A percentile compares a stretch with the other conserved stretches of the same genome.
These are phyloP conservation scores for Proliferodiscus dingleyae DNA, from an alignment of 2,329 filamentous ascomycete genomes.

Conservation along the genomic window DNA sequence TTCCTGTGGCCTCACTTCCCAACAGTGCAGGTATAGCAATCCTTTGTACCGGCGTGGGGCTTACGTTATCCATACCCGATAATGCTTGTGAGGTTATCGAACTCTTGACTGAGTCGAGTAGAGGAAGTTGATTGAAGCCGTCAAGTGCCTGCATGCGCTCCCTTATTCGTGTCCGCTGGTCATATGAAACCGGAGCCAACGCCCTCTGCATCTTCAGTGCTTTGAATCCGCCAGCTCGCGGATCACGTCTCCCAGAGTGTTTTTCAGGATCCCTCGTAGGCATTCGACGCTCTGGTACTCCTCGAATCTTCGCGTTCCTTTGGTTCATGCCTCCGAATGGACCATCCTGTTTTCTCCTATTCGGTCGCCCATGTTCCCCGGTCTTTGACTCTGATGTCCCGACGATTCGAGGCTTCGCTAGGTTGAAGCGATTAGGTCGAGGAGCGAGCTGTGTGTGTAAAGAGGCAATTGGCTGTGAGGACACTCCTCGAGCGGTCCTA, in stretches of 20 bases:
- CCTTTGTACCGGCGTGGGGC: slow-evolving; percentile 83
- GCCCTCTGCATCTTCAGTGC: slow-evolving; percentile 92
- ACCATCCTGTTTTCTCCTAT: slow-evolving; percentile 40
- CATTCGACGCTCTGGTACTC: slow-evolving; percentile 34
- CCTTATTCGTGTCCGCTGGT: slow-evolving; percentile 50
- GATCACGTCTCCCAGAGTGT: slow-evolving; percentile 22
- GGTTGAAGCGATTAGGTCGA: slow-evolving; percentile 25
- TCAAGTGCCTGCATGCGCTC: slow-evolving; percentile 61
- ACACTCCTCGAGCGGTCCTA: slow-evolving; percentile 22
- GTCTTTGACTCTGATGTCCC: slow-evolving; percentile 8
- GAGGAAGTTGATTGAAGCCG: slow-evolving; percentile 73
- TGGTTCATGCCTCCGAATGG: slow-evolving; percentile 58
- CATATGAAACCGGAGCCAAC: slow-evolving; percentile 72
- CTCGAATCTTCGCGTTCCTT: slow-evolving; percentile 42
- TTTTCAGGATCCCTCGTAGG: slow-evolving; percentile 9
- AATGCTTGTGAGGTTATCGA: slow-evolving; percentile 71
- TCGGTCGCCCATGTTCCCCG: slow-evolving; percentile 22
- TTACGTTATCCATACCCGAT: slow-evolving; percentile 66
- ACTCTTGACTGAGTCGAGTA: slow-evolving; percentile 66
- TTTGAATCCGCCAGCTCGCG: slow-evolving; percentile 49
- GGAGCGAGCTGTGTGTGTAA: slow-evolving; percentile 20
- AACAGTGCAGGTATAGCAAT: slow-evolving; percentile 82
- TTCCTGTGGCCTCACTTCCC: slow-evolving; percentile 43
- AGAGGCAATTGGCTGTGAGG: slow-evolving; percentile 24
- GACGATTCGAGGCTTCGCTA: slow-evolving; percentile 23